Evolutionary conservation across 129 eudicot species (phyloP).

Genomic region (Chrysanthemum lavandulifolium): DNA sequence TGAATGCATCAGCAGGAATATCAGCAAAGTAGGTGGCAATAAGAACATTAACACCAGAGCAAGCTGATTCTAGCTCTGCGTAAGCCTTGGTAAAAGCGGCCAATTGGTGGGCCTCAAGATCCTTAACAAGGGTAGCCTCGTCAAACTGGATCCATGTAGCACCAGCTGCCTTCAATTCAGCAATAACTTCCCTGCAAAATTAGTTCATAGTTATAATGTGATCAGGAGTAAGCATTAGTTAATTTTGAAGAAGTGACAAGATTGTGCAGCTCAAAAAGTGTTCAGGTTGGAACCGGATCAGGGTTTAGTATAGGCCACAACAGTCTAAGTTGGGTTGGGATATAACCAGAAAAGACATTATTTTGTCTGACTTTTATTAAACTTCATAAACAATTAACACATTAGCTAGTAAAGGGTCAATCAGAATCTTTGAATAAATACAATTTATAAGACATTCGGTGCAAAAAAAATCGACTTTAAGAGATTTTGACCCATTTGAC

Average conservation of each 20-base stretch:
- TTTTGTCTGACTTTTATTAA: too few relatives aligned
- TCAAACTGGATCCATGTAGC: slow-evolving; percentile 94
- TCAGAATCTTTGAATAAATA: too few relatives aligned
- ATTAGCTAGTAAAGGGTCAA: too few relatives aligned
- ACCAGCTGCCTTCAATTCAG: slow-evolving; percentile 92
- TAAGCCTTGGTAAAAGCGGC: slow-evolving; percentile 81
- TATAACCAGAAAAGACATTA: too few relatives aligned
- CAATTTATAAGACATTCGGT: too few relatives aligned
- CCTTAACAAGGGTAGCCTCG: slow-evolving; percentile 87
- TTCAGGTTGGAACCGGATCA: not conserved
- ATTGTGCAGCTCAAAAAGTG: not conserved
- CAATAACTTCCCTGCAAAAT: slow-evolving; percentile 71
- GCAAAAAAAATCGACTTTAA: too few relatives aligned
- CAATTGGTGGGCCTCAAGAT: slow-evolving; percentile 77
- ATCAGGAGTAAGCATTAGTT: not conserved
- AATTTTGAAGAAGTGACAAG: not conserved
- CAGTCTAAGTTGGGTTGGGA: too few relatives aligned
- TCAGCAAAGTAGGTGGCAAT: slow-evolving; percentile 92
- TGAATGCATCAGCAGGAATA: slow-evolving; percentile 71
- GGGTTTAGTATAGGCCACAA: too few relatives aligned
- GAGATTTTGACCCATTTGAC: too few relatives aligned
- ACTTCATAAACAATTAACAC: too few relatives aligned
- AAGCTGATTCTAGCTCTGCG: slow-evolving; percentile 56
- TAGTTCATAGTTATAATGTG: not conserved
- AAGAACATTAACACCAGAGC: slow-evolving; percentile 72